phyloP scores from a whole-genome alignment of 1,284 basidiomycete genomes.

The Earliella scabrosa region DNA sequence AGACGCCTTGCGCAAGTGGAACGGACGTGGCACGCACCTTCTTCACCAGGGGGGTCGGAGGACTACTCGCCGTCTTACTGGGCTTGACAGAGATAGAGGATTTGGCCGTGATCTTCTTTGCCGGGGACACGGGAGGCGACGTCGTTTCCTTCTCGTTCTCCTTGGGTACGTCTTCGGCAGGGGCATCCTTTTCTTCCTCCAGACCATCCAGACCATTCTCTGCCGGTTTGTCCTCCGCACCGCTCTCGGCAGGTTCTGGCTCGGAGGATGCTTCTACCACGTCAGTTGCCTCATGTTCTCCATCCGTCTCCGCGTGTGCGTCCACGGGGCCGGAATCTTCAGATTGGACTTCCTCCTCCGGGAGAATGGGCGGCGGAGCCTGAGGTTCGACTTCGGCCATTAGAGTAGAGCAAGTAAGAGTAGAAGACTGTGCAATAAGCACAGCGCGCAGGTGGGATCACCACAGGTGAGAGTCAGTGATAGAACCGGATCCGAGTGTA shows the following conservation, averaged over 20 bases:
- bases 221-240: conserved; percentile 18
- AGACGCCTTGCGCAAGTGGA: conserved; percentile 3
- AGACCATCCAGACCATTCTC: conserved; percentile 14
- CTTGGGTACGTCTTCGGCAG: conserved; percentile 16
- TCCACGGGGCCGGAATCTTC: conserved; percentile 33
- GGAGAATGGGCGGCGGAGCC: conserved; percentile 30
- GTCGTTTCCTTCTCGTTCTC: conserved; percentile 22
- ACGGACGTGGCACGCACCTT: conserved; percentile 52
- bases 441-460: conserved; percentile 28
- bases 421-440: conserved; percentile 29
- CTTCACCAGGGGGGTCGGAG: conserved; percentile 61
- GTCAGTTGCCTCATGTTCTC: conserved; percentile 56
- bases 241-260: conserved; percentile 27
- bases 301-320: conserved; percentile 36
- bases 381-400: conserved; percentile 53
- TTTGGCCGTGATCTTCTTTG: conserved; percentile 34
- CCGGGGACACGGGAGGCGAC: conserved; percentile 27
- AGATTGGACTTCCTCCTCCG: conserved; percentile 28
- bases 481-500: conserved; percentile 23
- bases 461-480: conserved; percentile 26
- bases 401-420: conserved; percentile 33
- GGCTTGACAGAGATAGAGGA: conserved; percentile 42
- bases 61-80: conserved; percentile 43
- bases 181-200: conserved; percentile 18
- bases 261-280: conserved; percentile 38